Evolutionary conservation across 306 rosid species (phyloP).

Genomic region (Crotalaria pallida): DNA sequence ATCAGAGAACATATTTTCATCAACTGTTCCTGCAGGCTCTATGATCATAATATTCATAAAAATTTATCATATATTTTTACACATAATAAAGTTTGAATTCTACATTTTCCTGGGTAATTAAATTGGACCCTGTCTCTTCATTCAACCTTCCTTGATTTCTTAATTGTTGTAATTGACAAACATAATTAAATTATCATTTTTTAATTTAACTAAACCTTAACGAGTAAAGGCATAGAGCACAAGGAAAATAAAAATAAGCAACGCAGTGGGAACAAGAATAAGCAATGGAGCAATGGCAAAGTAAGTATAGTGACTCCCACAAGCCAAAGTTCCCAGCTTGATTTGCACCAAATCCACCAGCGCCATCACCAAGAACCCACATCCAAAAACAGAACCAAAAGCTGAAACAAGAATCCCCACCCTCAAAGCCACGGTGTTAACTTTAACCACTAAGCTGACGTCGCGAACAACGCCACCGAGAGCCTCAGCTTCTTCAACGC

Average conservation of each 20-base stretch:
- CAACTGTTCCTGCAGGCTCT: background rate
- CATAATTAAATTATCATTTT: background rate
- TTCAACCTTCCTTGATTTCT: background rate
- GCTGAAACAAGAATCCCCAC: conserved; percentile 67
- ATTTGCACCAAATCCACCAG: conserved; percentile 74
- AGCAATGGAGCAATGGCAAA: conserved; percentile 72
- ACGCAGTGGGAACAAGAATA: conserved; percentile 65
- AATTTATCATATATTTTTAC: background rate
- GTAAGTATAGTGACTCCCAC: conserved; percentile 49
- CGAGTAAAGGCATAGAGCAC: conserved; percentile 66
- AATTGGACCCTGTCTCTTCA: background rate
- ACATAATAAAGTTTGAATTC: background rate
- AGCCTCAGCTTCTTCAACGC: background rate
- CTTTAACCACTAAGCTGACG: conserved; percentile 26
- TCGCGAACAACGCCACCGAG: background rate
- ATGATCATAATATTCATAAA: background rate
- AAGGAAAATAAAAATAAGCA: conserved; percentile 54
- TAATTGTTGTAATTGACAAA: background rate
- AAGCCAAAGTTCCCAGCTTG: conserved; percentile 64
- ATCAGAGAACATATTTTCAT: background rate
- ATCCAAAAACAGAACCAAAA: conserved; percentile 67
- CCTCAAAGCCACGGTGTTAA: conserved; percentile 43
- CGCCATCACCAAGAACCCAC: conserved; percentile 79
- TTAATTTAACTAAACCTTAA: conserved; percentile 7
- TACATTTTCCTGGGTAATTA: background rate